Evolutionary conservation across 106 monocot genomes (phyloP).

Genomic region (Phalaenopsis aphrodite): DNA sequence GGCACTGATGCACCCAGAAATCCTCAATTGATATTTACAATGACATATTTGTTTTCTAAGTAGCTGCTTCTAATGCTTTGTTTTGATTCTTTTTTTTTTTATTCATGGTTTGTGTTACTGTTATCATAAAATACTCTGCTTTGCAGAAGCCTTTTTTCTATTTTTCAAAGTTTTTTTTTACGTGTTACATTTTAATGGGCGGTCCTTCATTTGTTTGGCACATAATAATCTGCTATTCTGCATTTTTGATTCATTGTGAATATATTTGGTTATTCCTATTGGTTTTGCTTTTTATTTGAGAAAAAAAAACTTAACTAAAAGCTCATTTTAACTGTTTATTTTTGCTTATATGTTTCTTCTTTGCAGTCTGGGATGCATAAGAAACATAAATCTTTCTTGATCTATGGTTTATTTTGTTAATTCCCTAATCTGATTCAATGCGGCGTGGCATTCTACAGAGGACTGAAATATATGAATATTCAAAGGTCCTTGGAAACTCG

Average conservation of each 20-base stretch:
- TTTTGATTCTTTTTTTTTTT: neutral
- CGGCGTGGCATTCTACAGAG: conserved; percentile 41
- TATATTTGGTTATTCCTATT: neutral
- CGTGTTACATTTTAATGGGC: neutral
- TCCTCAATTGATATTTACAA: too few species aligned
- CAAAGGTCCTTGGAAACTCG: conserved; percentile 93
- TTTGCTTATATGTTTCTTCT: neutral
- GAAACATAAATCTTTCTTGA: conserved; percentile 1
- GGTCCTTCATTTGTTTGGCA: neutral
- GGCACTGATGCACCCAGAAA: neutral
- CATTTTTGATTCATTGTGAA: neutral
- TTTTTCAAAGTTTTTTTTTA: neutral
- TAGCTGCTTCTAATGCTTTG: neutral
- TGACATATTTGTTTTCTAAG: neutral
- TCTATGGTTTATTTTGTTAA: conserved; percentile 5
- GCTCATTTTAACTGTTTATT: neutral
- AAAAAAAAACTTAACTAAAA: neutral
- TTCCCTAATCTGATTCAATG: conserved; percentile 2
- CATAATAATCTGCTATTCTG: neutral
- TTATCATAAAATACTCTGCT: neutral
- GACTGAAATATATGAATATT: conserved; percentile 93
- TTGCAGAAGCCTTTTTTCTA: neutral
- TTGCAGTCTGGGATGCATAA: conserved; percentile 3
- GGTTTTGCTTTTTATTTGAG: neutral
- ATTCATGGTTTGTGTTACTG: neutral